Conservation (phyloP, 164 flowering plant genomes). For the Houttuynia cordata region DNA sequence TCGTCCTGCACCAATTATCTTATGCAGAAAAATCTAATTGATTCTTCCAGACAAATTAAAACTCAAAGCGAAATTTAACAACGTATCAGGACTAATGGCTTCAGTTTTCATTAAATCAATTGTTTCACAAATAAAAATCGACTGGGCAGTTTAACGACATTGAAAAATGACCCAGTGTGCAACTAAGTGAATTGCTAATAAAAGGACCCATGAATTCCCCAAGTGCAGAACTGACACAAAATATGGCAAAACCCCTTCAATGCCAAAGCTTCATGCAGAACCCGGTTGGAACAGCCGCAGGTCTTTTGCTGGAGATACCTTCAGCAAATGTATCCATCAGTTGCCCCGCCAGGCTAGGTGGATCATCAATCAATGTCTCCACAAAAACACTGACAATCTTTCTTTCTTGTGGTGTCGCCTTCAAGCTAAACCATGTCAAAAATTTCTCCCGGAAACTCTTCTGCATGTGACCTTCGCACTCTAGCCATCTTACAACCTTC, state of each 20-base stretch:
- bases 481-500: slow-evolving; percentile 66
- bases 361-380: slow-evolving; percentile 67
- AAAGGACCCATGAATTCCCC: background rate
- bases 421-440: slow-evolving; percentile 86
- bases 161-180: background rate
- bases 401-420: slow-evolving; percentile 61
- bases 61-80: no score
- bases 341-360: slow-evolving; percentile 78
- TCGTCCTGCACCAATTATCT: no score
- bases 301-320: slow-evolving; percentile 34
- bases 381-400: slow-evolving; percentile 70
- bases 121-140: background rate
- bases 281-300: slow-evolving; percentile 51
- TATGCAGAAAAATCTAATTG: no score
- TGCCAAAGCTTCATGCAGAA: slow-evolving; percentile 86
- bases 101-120: background rate
- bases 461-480: slow-evolving; percentile 73
- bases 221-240: no score
- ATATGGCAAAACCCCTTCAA: slow-evolving; percentile 10
- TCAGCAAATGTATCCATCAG: slow-evolving; percentile 79
- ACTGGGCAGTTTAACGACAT: background rate
- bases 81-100: background rate
- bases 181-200: background rate
- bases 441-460: slow-evolving; percentile 74
- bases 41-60: no score